A percentile compares a stretch with the other conserved stretches of the same genome.
Conservation (phyloP, 2,329 filamentous ascomycete species). For the Xylariaceae sp. region DNA sequence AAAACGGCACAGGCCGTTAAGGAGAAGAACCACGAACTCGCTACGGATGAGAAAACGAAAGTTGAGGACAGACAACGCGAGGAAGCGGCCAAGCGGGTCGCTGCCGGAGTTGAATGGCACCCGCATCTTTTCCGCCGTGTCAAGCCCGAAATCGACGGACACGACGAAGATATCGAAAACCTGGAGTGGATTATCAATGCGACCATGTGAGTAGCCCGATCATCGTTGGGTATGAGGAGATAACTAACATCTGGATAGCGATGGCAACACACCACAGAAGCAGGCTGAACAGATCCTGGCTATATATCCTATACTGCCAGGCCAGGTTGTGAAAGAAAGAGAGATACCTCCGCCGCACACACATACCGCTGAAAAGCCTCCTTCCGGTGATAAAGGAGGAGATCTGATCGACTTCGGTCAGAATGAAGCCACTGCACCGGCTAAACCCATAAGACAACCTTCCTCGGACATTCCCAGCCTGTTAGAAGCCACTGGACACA, state of each 20-base stretch:
- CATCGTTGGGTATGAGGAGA: not conserved
- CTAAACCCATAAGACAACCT: constrained; percentile 1
- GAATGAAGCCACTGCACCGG: constrained; percentile 26
- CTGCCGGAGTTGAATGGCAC: constrained; percentile 79
- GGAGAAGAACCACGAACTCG: constrained; percentile 77
- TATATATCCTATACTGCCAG: constrained; percentile 78
- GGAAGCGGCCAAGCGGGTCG: constrained; percentile 73
- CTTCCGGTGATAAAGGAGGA: constrained; percentile 21
- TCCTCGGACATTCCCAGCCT: constrained; percentile 37
- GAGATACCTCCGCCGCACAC: constrained; percentile 51
- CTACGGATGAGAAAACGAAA: constrained; percentile 93
- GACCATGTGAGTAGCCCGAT: constrained; percentile 56
- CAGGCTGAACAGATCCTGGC: constrained; percentile 77
- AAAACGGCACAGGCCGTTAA: constrained; percentile 77
- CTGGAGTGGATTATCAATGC: constrained; percentile 94
- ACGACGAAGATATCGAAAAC: constrained; percentile 78
- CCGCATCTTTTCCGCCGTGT: constrained; percentile 79
- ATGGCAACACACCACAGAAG: constrained; percentile 59
- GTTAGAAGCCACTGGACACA: constrained; percentile 44
- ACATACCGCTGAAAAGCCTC: constrained; percentile 14
- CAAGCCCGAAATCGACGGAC: constrained; percentile 61
- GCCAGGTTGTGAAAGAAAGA: constrained; percentile 56
- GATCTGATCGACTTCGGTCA: constrained; percentile 57
- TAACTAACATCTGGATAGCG: constrained; percentile 30
- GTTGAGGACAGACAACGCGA: constrained; percentile 90